These are phyloP conservation scores for Nyctanthes arbortristis DNA, from an alignment of 257 asterid genomes.

Conservation along the genomic window DNA sequence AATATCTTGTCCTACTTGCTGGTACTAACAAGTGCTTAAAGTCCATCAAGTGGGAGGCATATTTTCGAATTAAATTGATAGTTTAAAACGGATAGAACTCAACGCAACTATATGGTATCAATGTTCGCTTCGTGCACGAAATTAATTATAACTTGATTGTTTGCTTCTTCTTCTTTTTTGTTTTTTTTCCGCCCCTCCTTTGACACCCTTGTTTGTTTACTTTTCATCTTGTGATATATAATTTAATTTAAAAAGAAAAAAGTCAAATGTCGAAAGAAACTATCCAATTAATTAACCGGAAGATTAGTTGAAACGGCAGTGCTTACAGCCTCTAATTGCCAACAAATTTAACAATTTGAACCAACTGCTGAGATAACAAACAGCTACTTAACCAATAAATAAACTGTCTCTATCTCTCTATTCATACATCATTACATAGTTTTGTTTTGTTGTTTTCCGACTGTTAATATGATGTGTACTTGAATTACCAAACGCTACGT, in stretches of 20 bases:
- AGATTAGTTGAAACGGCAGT: constrained; percentile 4
- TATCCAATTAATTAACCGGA: neutral
- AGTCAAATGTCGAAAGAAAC: neutral
- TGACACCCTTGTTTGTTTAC: neutral
- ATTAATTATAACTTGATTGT: too few species aligned
- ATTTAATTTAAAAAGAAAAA: neutral
- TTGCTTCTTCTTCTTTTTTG: too few species aligned
- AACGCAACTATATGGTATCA: too few species aligned
- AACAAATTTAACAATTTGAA: constrained; percentile 16
- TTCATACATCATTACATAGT: neutral
- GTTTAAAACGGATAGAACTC: too few species aligned
- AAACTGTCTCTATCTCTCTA: constrained; percentile 1
- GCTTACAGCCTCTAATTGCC: constrained; percentile 10
- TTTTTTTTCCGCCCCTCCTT: too few species aligned
- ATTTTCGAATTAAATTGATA: too few species aligned
- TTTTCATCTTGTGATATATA: neutral
- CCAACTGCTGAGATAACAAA: neutral
- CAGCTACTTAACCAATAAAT: constrained; percentile 14
- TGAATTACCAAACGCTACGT: constrained; percentile 21
- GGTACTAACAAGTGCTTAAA: too few species aligned
- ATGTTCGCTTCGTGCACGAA: too few species aligned
- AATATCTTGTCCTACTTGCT: too few species aligned
- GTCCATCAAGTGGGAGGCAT: too few species aligned
- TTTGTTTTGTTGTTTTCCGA: neutral
- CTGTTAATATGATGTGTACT: neutral